Base-by-base conservation (phyloP, 495 filamentous ascomycete genomes). In the Achaetomiella virescens region DNA sequence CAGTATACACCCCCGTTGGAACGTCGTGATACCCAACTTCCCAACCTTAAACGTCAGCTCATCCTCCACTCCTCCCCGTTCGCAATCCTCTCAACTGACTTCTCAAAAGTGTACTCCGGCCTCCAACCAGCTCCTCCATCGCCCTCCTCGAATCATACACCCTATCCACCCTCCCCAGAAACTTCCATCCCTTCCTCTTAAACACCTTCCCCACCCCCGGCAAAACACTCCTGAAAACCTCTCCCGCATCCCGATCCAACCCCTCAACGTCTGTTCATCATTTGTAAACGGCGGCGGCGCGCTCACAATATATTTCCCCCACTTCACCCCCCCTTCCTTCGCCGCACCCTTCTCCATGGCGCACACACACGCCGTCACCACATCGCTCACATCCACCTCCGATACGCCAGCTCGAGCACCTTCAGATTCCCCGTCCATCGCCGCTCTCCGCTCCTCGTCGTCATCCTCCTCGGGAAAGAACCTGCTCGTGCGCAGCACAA, bases 391-490 rank as follows among this genome's bases (percentile, higher is more conserved):
- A 31, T 70, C 67, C 18, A 65, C 63, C 67, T 46, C 18, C 67
- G 50, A 2, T 67, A 68, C 3, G 65, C 63, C 38, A 70, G 22
- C 51, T 70, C 67, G 37, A 62, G 35, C 25, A 70, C 63, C 63
- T 70, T 70, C 17, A 70, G 40, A 17, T 68, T 70, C 12, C 66
- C 65, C 24, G n/a, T n/a, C 62, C 67, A 0, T 29, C 56, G 48
- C 53, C 37, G 48, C 43, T n/a, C 61, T 47, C 43, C 62, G 47
- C 12, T 55, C 60, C 7, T 57, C 60, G 27, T 67, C 65, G 29
- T 70, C 67, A 40, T 70, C 67, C 8, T 48, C 56, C 44, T 70
- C 67, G 8, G 67, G 67, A 20, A 70, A 70, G 44, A 70, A 70
- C 47, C 67, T 59, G 14, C 59, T 61, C 37, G 62, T 67, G 20